Percentiles rank a stretch among this genome's conserved stretches.
Conservation (phyloP, 1,284 basidiomycete genomes). For the Irpex lacteus region DNA sequence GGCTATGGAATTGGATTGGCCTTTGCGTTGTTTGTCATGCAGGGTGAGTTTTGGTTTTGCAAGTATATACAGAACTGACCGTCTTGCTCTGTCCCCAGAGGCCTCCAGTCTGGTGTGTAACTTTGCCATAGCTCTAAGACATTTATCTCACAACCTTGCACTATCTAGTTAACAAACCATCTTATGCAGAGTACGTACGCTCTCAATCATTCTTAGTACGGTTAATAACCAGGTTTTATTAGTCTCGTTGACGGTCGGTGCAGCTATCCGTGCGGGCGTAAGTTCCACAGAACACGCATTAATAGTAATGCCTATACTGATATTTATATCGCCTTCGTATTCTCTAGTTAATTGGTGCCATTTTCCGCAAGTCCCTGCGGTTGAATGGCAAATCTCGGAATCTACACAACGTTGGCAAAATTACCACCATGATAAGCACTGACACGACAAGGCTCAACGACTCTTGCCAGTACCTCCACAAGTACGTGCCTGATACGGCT, state of each 20-base stretch:
- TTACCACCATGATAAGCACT: slow-evolving; percentile 70
- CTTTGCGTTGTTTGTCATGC: slow-evolving; percentile 68
- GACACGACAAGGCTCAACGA: slow-evolving; percentile 56
- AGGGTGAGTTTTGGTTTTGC: slow-evolving; percentile 33
- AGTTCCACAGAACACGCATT: slow-evolving; percentile 14
- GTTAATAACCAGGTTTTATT: not conserved
- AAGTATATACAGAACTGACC: not conserved
- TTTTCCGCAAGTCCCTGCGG: slow-evolving; percentile 71
- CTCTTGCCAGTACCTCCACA: slow-evolving; percentile 45
- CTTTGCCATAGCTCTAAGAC: not conserved
- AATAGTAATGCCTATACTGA: not conserved
- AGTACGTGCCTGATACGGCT: slow-evolving; percentile 34
- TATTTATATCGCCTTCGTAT: slow-evolving; percentile 9
- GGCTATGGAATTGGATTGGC: slow-evolving; percentile 60
- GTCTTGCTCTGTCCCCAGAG: slow-evolving; percentile 30
- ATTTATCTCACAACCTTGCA: not conserved
- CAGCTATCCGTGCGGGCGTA: slow-evolving; percentile 50
- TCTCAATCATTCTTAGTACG: slow-evolving; percentile 1
- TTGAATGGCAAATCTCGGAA: slow-evolving; percentile 63
- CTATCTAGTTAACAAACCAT: slow-evolving; percentile 45
- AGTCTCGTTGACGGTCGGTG: slow-evolving; percentile 54
- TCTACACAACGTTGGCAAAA: slow-evolving; percentile 61
- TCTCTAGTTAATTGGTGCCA: slow-evolving; percentile 55
- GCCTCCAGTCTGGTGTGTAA: slow-evolving; percentile 44
- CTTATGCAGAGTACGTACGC: slow-evolving; percentile 41